Evolutionary conservation across 352 stramenopile genomes (phyloP), one percentile per base, ranked within the genome.

Genomic region (Phytophthora nicotianae): DNA sequence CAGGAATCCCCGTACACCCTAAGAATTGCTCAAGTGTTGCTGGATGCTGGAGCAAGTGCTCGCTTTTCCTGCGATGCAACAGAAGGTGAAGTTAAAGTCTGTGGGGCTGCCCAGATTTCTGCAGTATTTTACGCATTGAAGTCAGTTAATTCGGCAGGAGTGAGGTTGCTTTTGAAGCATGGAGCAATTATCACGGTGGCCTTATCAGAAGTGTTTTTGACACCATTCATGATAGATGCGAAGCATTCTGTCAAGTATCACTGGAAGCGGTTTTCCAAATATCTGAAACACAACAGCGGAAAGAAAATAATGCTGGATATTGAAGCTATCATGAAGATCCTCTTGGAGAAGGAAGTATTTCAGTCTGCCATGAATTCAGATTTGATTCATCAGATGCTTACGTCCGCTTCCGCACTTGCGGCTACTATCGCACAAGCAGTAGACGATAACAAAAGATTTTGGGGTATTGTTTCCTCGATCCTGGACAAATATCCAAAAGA

Each of bases 101-200:
- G 29, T 23, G 58, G 58, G 3, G 16, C 7, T 47, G 14, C 20
- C 5, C 38, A 33, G 5, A 29, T 57, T 21, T 86, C 80, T 1
- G 71, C 77, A 6, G 59, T 89, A 33, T 45, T 48, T 5, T 58
- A 70, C 23, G 70, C 75, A 2, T 63, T 89, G 23, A 48, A 71
- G 3, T 70, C 54, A 14, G 62, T 62, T 24, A 71, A 88, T 42
- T 72, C 74, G 42, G 42, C 63, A 8, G 59, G 33, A 29, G 69
- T 82, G 6, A 77, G 82, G 13, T 35, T 88, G 2, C 54, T 88
- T 4, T 29, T 83, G 9, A 65, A 85, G 17, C 45, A 85, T 23
- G 77, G 75, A 13, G 77, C 70, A 3, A 58, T 9, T 5, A 29
- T 88, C 4, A 77, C 67, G 9, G 23, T 74, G 1, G 24, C 37